Percentiles rank a stretch among this genome's conserved stretches.
phyloP scores from a whole-genome alignment of 1,284 basidiomycete species.

The Heterobasidion irregulare region DNA sequence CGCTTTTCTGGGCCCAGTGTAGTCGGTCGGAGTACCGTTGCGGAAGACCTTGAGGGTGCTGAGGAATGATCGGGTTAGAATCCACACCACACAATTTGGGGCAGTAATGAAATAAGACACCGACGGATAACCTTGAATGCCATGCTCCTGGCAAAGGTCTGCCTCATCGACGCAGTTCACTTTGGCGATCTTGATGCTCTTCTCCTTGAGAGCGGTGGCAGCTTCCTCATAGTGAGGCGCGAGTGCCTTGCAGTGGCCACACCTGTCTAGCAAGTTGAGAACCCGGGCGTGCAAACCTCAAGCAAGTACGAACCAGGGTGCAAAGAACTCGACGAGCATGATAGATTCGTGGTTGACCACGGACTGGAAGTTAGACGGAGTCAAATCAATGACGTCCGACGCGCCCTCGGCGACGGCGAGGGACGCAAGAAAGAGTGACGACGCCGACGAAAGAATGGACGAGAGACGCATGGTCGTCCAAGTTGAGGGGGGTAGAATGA shows the following conservation, averaged over 20 bases:
- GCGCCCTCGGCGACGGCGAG: constrained; percentile 45
- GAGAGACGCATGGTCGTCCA: constrained; percentile 52
- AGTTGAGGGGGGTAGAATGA: constrained; percentile 9
- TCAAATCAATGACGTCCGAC: constrained; percentile 83
- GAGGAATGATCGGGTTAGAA: constrained; percentile 3
- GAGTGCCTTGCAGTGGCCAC: constrained; percentile 88
- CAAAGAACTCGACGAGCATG: constrained; percentile 94
- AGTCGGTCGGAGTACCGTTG: constrained; percentile 72
- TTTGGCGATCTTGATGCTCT: constrained; percentile 89
- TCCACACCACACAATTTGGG: neutral
- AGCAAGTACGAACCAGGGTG: constrained; percentile 60
- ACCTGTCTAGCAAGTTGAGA: constrained; percentile 35
- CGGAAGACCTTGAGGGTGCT: constrained; percentile 90
- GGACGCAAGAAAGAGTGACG: constrained; percentile 43
- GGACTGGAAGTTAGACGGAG: constrained; percentile 62
- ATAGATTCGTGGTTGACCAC: constrained; percentile 66
- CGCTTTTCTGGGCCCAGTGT: constrained; percentile 85
- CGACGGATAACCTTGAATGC: constrained; percentile 88
- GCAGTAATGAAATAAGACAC: constrained; percentile 20
- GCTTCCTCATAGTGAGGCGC: constrained; percentile 96
- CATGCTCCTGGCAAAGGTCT: constrained; percentile 80
- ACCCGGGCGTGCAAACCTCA: constrained; percentile 3
- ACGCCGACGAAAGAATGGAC: constrained; percentile 38
- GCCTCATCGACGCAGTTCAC: constrained; percentile 91
- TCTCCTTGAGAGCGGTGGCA: constrained; percentile 86